phyloP scores from a whole-genome alignment of 306 rosid genomes.

The Prunus mira region DNA sequence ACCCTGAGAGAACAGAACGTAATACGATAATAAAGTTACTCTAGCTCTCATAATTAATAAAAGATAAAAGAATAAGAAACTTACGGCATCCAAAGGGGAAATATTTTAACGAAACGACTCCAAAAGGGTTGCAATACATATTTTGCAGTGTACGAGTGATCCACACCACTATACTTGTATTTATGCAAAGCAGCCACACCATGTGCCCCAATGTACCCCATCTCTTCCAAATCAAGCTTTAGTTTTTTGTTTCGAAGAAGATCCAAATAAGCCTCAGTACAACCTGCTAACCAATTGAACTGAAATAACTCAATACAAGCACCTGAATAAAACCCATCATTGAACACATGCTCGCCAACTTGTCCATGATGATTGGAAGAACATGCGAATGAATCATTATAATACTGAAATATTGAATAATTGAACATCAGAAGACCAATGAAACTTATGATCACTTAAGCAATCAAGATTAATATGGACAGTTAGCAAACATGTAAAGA shows the following conservation, averaged over 20 bases:
- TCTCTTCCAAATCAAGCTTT: conserved; percentile 31
- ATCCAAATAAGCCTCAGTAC: conserved; percentile 26
- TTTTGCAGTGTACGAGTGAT: conserved; percentile 84
- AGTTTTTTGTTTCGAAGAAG: conserved; percentile 21
- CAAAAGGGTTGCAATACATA: conserved; percentile 92
- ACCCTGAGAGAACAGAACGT: background rate
- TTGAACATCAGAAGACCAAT: too few relatives aligned
- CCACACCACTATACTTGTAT: conserved; percentile 90
- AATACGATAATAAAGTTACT: background rate
- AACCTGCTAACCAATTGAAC: conserved; percentile 39
- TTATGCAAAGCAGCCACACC: conserved; percentile 77
- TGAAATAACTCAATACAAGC: conserved; percentile 15
- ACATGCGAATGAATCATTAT: too few relatives aligned
- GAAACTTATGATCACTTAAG: too few relatives aligned
- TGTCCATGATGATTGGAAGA: background rate
- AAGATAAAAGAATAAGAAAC: conserved; percentile 28
- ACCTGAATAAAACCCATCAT: background rate
- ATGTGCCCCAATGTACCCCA: conserved; percentile 88
- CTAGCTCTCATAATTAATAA: background rate
- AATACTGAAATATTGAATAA: too few relatives aligned
- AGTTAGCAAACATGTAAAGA: too few relatives aligned
- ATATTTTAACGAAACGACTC: conserved; percentile 67
- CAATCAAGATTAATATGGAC: too few relatives aligned
- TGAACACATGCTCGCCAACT: background rate
- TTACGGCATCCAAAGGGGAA: conserved; percentile 99